phyloP scores from a whole-genome alignment of 164 flowering plant genomes.

The Piper longum region DNA sequence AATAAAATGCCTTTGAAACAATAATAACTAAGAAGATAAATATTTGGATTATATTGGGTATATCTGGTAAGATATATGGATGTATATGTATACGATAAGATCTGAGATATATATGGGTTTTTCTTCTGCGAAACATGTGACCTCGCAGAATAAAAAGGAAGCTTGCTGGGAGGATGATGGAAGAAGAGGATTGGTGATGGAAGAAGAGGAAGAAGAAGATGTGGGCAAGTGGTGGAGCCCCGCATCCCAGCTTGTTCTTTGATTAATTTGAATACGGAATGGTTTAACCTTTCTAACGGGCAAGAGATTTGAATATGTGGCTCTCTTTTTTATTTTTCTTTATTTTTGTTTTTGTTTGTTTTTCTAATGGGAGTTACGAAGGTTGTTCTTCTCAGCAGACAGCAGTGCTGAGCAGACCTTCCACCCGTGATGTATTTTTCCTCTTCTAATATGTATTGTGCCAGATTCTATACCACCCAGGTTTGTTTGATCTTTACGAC shows the following conservation, averaged over 20 bases:
- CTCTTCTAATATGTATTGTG: too few species aligned
- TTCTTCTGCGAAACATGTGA: constrained; percentile 19
- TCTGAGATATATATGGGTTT: background rate
- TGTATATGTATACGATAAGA: background rate
- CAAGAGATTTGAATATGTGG: background rate
- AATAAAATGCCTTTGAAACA: too few species aligned
- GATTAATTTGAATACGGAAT: too few species aligned
- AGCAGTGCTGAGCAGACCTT: too few species aligned
- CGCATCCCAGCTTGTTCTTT: background rate
- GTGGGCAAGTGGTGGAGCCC: constrained; percentile 6
- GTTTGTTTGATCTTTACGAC: too few species aligned
- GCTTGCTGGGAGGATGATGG: background rate
- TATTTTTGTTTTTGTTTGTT: too few species aligned
- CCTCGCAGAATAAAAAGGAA: constrained; percentile 21
- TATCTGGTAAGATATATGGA: background rate
- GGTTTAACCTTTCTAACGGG: too few species aligned
- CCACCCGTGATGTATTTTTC: too few species aligned
- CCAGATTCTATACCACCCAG: too few species aligned
- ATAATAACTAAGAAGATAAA: background rate
- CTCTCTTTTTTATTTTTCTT: too few species aligned
- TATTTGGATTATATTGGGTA: background rate
- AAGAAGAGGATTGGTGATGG: background rate
- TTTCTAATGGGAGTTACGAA: too few species aligned
- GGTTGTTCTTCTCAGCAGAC: too few species aligned
- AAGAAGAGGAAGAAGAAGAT: background rate